Evolutionary conservation across 495 filamentous ascomycete genomes (phyloP).

Genomic region (Aspergillus kassunensis): DNA sequence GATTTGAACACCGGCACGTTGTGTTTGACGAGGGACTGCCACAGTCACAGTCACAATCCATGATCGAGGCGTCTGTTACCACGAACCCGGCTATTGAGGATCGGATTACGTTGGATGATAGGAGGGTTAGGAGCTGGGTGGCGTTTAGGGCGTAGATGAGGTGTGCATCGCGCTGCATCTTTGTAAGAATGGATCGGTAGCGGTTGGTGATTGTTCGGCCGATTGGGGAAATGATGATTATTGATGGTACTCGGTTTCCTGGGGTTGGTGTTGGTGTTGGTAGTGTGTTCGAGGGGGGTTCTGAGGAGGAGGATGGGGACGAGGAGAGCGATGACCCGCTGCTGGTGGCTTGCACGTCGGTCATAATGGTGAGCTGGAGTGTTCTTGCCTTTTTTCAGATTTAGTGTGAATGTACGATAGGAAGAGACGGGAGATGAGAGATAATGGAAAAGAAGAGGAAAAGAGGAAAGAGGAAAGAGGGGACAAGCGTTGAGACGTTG

Average conservation of each 20-base stretch:
- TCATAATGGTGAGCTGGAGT: too few species aligned
- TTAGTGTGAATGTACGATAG: too few species aligned
- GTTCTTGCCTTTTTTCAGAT: too few species aligned
- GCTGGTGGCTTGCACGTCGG: too few species aligned
- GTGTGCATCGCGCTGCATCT: constrained; percentile 9
- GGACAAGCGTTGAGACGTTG: too few species aligned
- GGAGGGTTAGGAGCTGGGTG: not conserved
- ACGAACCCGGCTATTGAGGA: constrained; percentile 11
- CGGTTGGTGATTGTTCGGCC: not conserved
- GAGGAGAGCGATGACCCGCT: too few species aligned
- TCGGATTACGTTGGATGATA: not conserved
- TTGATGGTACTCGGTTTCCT: not conserved
- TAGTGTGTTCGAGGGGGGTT: not conserved
- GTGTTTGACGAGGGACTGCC: too few species aligned
- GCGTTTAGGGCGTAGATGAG: not conserved
- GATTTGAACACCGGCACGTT: too few species aligned
- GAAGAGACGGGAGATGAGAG: too few species aligned
- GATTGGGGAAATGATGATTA: not conserved
- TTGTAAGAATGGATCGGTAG: not conserved
- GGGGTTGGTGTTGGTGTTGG: not conserved
- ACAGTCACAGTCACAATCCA: constrained; percentile 1
- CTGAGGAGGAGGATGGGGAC: not conserved
- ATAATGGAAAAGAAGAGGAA: too few species aligned
- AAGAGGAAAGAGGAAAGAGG: too few species aligned
- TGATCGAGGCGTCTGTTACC: constrained; percentile 7